Conservation (phyloP, 1,139 yeast genomes). For the Yamadazyma triangularis region DNA sequence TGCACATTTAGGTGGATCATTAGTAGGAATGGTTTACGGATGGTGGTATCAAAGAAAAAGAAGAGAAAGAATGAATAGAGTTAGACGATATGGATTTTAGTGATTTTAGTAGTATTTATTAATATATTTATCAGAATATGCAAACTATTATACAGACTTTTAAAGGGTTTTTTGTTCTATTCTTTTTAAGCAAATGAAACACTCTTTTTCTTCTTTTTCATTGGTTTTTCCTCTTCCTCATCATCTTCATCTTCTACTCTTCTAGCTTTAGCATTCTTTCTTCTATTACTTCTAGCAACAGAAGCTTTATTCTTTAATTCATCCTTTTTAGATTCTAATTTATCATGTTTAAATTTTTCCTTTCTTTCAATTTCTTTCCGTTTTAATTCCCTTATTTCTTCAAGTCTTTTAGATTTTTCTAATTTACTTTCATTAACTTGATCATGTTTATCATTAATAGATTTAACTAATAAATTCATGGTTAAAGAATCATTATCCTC, state of each 20-base stretch:
- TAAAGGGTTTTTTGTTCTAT: no score
- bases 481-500: constrained; percentile 65
- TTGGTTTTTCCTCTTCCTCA: constrained; percentile 23
- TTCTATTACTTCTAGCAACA: constrained; percentile 62
- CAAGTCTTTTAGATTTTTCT: constrained; percentile 84
- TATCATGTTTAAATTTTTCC: constrained; percentile 64
- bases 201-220: constrained; percentile 26
- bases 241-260: constrained; percentile 30
- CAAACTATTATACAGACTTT: background rate
- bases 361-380: constrained; percentile 82
- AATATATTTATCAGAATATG: background rate
- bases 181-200: constrained; percentile 45
- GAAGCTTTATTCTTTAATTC: constrained; percentile 72
- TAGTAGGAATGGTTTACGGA: constrained; percentile 73
- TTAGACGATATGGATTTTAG: constrained; percentile 1
- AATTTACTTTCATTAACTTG: constrained; percentile 82
- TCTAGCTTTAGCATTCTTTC: constrained; percentile 60
- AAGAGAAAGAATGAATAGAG: constrained; percentile 27
- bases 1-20: constrained; percentile 88
- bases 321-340: constrained; percentile 70
- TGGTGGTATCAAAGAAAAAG: constrained; percentile 50
- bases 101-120: no score
- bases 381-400: constrained; percentile 83
- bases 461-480: constrained; percentile 63
- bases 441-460: constrained; percentile 80